These are phyloP conservation scores for Guadua angustifolia DNA, from an alignment of 176 grass and related monocot species.

Conservation along the genomic window DNA sequence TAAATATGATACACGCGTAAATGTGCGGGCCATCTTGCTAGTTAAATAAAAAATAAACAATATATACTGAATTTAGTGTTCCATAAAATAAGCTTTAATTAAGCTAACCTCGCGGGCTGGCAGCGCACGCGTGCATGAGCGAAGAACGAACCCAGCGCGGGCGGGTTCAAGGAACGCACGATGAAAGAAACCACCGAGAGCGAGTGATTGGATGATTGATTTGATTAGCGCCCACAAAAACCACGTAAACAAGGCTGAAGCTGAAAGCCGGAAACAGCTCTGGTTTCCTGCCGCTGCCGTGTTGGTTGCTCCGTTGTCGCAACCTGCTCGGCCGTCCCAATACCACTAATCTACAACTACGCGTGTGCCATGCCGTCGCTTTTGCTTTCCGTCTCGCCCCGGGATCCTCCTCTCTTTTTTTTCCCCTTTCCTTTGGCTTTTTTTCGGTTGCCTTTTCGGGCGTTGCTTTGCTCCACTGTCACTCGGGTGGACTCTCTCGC, in stretches of 20 bases:
- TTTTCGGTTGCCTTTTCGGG: conserved; percentile 29
- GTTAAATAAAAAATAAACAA: no score
- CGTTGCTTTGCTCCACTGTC: conserved; percentile 47
- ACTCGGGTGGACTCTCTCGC: conserved; percentile 27
- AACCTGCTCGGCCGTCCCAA: conserved; percentile 41
- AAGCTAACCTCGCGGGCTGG: neutral
- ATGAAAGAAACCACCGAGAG: neutral
- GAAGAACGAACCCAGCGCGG: neutral
- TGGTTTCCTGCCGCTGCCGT: conserved; percentile 24
- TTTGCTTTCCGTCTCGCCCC: conserved; percentile 26
- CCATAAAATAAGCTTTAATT: no score
- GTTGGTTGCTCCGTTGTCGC: neutral
- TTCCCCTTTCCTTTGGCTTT: neutral
- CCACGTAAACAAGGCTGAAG: neutral
- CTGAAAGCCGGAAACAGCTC: neutral
- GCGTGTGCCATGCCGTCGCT: conserved; percentile 20
- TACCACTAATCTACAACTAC: conserved; percentile 28
- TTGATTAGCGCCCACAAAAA: neutral
- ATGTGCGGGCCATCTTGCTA: no score
- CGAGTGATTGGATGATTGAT: neutral
- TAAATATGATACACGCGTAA: no score
- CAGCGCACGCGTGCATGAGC: neutral
- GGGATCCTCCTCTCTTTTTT: neutral
- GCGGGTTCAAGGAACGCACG: neutral
- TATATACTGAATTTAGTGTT: no score